A percentile compares a stretch with the other conserved stretches of the same genome.
These are phyloP conservation scores for Cordyceps tenuipes DNA, from an alignment of 2,329 filamentous ascomycete species.

Conservation along the genomic window DNA sequence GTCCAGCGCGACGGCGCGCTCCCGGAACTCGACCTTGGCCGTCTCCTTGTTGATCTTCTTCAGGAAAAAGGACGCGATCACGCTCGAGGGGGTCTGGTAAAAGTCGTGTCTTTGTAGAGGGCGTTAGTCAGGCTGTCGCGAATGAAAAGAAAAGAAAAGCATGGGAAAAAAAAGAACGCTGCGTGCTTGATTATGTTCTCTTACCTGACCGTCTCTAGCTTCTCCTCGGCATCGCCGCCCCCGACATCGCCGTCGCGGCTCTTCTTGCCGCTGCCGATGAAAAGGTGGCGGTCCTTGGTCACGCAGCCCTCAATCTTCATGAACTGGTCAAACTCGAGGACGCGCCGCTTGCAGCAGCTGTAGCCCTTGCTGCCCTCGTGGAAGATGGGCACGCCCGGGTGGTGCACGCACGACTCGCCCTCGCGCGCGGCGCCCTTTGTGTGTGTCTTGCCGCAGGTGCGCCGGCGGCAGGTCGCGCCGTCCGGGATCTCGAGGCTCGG, in stretches of 20 bases:
- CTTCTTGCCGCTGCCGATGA: constrained; percentile 70
- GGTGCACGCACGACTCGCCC: constrained; percentile 73
- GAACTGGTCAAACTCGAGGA: constrained; percentile 96
- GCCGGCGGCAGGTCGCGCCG: constrained; percentile 68
- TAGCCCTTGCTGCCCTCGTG: constrained; percentile 98
- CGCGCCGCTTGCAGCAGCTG: constrained; percentile 89
- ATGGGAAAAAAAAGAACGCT: neutral
- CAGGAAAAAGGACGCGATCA: constrained; percentile 88
- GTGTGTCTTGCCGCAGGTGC: constrained; percentile 63
- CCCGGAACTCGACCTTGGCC: constrained; percentile 62
- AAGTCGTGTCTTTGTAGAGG: constrained; percentile 57
- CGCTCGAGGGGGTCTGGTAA: constrained; percentile 79
- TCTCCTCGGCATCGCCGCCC: constrained; percentile 55
- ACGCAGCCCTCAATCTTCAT: constrained; percentile 90
- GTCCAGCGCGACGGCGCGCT: constrained; percentile 62
- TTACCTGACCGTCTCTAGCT: constrained; percentile 68
- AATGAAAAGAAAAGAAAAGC: neutral
- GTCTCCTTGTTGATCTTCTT: constrained; percentile 90
- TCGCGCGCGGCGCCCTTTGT: constrained; percentile 49
- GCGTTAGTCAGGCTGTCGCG: neutral
- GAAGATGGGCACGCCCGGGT: constrained; percentile 87
- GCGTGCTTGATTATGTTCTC: constrained; percentile 15
- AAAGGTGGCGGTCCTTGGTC: constrained; percentile 74
- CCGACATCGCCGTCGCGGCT: constrained; percentile 36
- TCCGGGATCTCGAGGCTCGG: constrained; percentile 62